Conservation (phyloP, 2,329 filamentous ascomycete species). For the Malbranchea cinnamomea region DNA sequence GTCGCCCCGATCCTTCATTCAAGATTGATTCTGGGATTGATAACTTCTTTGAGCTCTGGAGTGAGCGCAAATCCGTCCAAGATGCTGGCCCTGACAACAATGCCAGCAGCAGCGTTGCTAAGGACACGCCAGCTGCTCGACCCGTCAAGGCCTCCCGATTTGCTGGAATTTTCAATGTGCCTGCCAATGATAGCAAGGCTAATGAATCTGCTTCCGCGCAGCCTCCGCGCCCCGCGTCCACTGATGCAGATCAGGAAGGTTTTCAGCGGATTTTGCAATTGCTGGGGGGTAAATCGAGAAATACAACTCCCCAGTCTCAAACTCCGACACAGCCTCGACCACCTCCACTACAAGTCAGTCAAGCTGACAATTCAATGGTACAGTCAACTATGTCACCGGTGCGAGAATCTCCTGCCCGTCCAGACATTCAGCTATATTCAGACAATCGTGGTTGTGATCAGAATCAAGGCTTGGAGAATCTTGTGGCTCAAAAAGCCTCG, state of each 20-base stretch:
- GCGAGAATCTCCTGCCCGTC: constrained; percentile 16
- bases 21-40: constrained; percentile 55
- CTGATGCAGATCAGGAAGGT: constrained; percentile 64
- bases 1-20: constrained; percentile 43
- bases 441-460: constrained; percentile 14
- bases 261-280: constrained; percentile 74
- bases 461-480: constrained; percentile 15
- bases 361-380: constrained; percentile 14
- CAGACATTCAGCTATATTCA: constrained; percentile 18
- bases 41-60: constrained; percentile 57
- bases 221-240: constrained; percentile 27
- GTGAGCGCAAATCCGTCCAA: constrained; percentile 34
- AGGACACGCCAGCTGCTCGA: constrained; percentile 35
- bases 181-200: constrained; percentile 36
- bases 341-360: constrained; percentile 12
- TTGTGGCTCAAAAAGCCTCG: constrained; percentile 18
- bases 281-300: constrained; percentile 44
- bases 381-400: constrained; percentile 17
- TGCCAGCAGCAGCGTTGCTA: constrained; percentile 12
- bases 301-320: constrained; percentile 30
- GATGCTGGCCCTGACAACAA: constrained; percentile 21
- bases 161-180: constrained; percentile 59
- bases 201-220: constrained; percentile 16
- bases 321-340: constrained; percentile 17
- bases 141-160: constrained; percentile 64